Evolutionary conservation across 192 early-diverging fungal genomes (phyloP).

Genomic region (Entomortierella chlamydospora): DNA sequence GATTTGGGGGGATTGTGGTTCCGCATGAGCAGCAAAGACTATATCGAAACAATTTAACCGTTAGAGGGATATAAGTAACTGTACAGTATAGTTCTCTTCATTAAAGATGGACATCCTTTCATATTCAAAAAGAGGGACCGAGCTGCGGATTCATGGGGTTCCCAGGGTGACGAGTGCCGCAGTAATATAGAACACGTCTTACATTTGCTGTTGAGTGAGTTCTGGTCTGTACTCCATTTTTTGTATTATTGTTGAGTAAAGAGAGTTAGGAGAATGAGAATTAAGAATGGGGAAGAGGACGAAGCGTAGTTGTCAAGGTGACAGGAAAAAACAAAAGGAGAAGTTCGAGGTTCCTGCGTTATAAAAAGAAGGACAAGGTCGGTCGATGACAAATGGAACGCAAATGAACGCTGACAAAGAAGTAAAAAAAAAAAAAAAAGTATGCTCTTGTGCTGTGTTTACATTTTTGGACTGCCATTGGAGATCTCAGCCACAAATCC

Average conservation of each 20-base stretch:
- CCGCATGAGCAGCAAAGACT: constrained; percentile 95
- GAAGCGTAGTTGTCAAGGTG: not conserved
- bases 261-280: not conserved
- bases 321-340: not conserved
- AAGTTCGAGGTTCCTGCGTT: not conserved
- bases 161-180: not conserved
- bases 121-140: no score
- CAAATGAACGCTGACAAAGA: not conserved
- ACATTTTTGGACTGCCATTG: no score
- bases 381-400: constrained; percentile 17
- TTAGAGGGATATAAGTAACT: not conserved
- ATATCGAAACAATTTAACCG: no score
- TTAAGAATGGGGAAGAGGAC: not conserved
- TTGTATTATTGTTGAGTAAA: not conserved
- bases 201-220: constrained; percentile 66
- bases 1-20: constrained; percentile 93
- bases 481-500: no score
- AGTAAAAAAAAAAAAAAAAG: no score
- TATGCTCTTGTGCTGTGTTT: no score
- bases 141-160: not conserved
- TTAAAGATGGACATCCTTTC: no score
- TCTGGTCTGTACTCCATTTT: constrained; percentile 69
- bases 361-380: not conserved
- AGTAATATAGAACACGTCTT: constrained; percentile 12
- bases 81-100: not conserved